phyloP scores from a whole-genome alignment of 2,329 filamentous ascomycete genomes.

The Lachnellula suecica region DNA sequence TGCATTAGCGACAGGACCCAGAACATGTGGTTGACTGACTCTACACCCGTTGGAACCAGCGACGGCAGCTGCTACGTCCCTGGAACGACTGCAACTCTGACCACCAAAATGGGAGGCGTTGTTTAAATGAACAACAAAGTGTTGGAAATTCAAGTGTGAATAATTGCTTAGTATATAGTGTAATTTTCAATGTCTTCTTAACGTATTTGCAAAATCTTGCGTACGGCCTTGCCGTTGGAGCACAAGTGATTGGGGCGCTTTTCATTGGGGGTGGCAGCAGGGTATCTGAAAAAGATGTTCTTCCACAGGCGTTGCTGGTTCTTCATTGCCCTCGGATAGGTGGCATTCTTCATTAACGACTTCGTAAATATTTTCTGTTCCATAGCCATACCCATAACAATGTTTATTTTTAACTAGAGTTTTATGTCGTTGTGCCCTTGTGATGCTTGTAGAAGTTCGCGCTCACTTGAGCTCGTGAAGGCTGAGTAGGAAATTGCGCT shows the following conservation, averaged over 20 bases:
- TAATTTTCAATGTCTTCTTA: constrained; percentile 17
- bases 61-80: constrained; percentile 31
- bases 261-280: background rate
- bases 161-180: constrained; percentile 20
- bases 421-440: too few species aligned
- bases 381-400: too few species aligned
- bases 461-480: too few species aligned
- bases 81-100: constrained; percentile 21
- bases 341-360: background rate
- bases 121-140: constrained; percentile 7
- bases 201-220: background rate
- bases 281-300: background rate
- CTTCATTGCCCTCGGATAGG: background rate
- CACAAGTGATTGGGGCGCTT: constrained; percentile 7
- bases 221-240: background rate
- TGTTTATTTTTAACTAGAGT: too few species aligned
- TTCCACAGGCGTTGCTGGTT: background rate
- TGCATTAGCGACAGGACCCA: constrained; percentile 28
- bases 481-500: too few species aligned
- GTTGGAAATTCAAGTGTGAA: constrained; percentile 3
- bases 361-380: too few species aligned
- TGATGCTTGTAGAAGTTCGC: too few species aligned
- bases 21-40: constrained; percentile 30
- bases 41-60: constrained; percentile 25
- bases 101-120: constrained; percentile 27